A percentile compares a stretch with the other conserved stretches of the same genome.
phyloP scores from a whole-genome alignment of 225 moss, liverwort and hornwort genomes.

The Polytrichum formosum region DNA sequence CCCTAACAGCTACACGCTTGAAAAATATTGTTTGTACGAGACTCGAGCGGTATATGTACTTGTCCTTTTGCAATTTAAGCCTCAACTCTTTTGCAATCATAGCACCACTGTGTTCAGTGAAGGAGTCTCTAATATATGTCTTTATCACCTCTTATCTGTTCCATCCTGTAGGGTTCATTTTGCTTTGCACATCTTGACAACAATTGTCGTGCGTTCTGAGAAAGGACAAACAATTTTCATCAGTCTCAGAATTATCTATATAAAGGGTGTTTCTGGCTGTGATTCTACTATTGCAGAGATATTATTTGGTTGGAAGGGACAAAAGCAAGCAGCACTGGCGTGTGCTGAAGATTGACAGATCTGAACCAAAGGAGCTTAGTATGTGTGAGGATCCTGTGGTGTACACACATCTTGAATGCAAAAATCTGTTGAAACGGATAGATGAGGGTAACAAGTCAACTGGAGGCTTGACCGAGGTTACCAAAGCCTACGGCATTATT shows the following conservation, averaged over 20 bases:
- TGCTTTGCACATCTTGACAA: not conserved
- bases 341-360: conserved; percentile 87
- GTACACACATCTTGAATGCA: conserved; percentile 71
- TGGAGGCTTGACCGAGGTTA: conserved; percentile 71
- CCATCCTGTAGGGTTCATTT: not conserved
- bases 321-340: conserved; percentile 81
- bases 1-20: conserved; percentile 49
- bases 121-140: not conserved
- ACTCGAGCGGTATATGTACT: conserved; percentile 59
- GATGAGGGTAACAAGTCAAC: conserved; percentile 75
- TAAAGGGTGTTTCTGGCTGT: not conserved
- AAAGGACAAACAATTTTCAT: not conserved
- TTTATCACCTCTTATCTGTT: not conserved
- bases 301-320: conserved; percentile 81
- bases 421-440: conserved; percentile 57
- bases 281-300: conserved; percentile 45
- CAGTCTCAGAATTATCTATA: no score
- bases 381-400: conserved; percentile 79
- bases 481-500: conserved; percentile 91
- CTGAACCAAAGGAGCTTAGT: conserved; percentile 67
- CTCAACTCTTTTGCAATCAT: no score
- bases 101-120: no score
- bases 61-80: not conserved
- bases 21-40: conserved; percentile 71
- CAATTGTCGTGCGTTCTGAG: not conserved